Percentiles rank a stretch among this genome's conserved stretches.
Evolutionary conservation across 176 grass and related monocot species (phyloP).

Genomic region (Stipa capillata): DNA sequence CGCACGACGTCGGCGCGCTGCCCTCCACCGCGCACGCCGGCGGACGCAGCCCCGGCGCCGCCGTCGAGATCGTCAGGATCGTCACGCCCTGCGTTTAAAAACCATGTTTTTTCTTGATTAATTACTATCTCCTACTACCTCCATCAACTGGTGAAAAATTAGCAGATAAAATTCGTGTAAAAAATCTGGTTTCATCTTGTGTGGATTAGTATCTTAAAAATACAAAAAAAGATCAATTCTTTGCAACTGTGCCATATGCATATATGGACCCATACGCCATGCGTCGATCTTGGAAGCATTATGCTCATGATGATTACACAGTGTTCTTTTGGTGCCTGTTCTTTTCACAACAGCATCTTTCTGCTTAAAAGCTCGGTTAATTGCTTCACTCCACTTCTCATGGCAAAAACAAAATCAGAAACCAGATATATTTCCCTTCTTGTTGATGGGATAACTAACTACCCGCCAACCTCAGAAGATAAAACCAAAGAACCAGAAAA

Average conservation of each 20-base stretch:
- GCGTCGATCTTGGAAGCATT: slow-evolving; percentile 14
- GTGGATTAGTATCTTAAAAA: neutral
- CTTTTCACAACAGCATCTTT: slow-evolving; percentile 4
- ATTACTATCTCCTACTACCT: no score
- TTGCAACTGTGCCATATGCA: neutral
- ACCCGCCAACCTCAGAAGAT: neutral
- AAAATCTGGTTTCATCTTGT: neutral
- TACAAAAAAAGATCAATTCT: neutral
- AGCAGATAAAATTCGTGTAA: neutral
- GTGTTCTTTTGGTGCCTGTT: neutral
- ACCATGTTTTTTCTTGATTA: neutral
- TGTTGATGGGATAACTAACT: neutral
- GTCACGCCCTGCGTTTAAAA: slow-evolving; percentile 53
- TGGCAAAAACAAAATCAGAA: neutral
- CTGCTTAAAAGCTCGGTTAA: neutral
- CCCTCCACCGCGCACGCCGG: slow-evolving; percentile 18
- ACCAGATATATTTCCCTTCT: neutral
- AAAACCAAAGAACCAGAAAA: neutral
- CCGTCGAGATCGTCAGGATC: slow-evolving; percentile 73
- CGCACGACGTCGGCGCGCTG: neutral
- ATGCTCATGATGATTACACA: neutral
- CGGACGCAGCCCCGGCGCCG: slow-evolving; percentile 44
- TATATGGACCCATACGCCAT: neutral
- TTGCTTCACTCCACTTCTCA: neutral
- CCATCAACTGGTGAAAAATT: neutral